Evolutionary conservation across 2,329 filamentous ascomycete species (phyloP).

Genomic region (Epichloe gansuensis): DNA sequence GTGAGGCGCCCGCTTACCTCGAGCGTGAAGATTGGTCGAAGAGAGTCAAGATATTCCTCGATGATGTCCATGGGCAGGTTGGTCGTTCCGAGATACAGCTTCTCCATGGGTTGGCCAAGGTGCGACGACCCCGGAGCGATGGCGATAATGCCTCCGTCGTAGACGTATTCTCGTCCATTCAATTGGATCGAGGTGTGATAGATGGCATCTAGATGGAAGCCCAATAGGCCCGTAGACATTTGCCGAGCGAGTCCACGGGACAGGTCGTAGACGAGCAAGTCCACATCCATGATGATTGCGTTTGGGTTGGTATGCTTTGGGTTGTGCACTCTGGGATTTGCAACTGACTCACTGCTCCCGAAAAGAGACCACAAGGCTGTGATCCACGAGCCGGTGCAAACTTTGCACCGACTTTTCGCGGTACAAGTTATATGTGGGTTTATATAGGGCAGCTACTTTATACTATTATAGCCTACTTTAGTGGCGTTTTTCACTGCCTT

Average conservation of each 20-base stretch:
- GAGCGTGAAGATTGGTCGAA: slow-evolving; percentile 70
- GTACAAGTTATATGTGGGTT: too few species aligned
- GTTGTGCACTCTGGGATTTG: background rate
- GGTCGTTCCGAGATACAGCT: slow-evolving; percentile 62
- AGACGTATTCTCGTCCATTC: slow-evolving; percentile 77
- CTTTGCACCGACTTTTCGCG: too few species aligned
- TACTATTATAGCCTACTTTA: too few species aligned
- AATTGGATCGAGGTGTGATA: slow-evolving; percentile 91
- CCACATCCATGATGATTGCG: slow-evolving; percentile 50
- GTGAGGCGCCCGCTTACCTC: slow-evolving; percentile 36
- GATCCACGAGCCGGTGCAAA: too few species aligned
- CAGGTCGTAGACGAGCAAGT: slow-evolving; percentile 69
- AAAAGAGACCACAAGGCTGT: background rate
- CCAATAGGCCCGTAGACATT: slow-evolving; percentile 40
- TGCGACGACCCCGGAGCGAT: slow-evolving; percentile 75
- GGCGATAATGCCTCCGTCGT: slow-evolving; percentile 75
- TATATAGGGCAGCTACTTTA: too few species aligned
- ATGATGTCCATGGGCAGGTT: slow-evolving; percentile 70
- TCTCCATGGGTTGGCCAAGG: slow-evolving; percentile 72
- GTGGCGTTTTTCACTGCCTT: too few species aligned
- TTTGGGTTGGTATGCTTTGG: background rate
- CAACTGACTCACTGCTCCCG: too few species aligned
- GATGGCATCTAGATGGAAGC: slow-evolving; percentile 69
- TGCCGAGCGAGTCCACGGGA: slow-evolving; percentile 48
- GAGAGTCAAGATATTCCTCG: slow-evolving; percentile 73